Conservation (phyloP, 2,329 filamentous ascomycete species). For the Byssothecium circinans region DNA sequence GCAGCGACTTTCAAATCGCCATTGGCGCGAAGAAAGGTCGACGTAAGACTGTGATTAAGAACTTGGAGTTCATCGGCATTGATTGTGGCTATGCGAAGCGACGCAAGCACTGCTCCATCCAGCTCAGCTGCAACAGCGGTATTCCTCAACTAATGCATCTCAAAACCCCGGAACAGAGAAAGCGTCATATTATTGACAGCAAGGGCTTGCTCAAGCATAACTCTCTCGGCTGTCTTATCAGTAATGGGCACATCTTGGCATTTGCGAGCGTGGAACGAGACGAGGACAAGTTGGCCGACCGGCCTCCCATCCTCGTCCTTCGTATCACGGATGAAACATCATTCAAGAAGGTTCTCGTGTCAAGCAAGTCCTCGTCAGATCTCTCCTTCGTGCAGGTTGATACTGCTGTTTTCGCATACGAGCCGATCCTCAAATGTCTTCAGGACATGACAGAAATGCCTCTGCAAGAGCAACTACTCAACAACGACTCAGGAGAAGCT, state of each 20-base stretch:
- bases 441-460: conserved; percentile 60
- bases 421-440: conserved; percentile 65
- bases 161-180: conserved; percentile 38
- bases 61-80: conserved; percentile 46
- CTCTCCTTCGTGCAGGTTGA: conserved; percentile 62
- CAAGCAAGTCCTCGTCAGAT: conserved; percentile 23
- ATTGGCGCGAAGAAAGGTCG: conserved; percentile 53
- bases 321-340: conserved; percentile 54
- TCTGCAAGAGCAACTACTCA: conserved; percentile 57
- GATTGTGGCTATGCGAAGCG: conserved; percentile 38
- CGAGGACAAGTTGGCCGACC: conserved; percentile 46
- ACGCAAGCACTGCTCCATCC: conserved; percentile 41
- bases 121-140: conserved; percentile 47
- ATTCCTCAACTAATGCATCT: conserved; percentile 49
- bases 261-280: conserved; percentile 64
- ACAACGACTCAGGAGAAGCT: conserved; percentile 18
- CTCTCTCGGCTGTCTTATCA: conserved; percentile 63
- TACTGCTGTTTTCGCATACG: conserved; percentile 68
- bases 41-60: conserved; percentile 44
- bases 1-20: conserved; percentile 60
- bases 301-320: conserved; percentile 54
- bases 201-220: conserved; percentile 59
- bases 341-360: conserved; percentile 51
- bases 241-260: conserved; percentile 55
- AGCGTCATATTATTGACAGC: conserved; percentile 52